phyloP scores from a whole-genome alignment of 2,329 filamentous ascomycete species.

The Aspergillus thermomutatus region DNA sequence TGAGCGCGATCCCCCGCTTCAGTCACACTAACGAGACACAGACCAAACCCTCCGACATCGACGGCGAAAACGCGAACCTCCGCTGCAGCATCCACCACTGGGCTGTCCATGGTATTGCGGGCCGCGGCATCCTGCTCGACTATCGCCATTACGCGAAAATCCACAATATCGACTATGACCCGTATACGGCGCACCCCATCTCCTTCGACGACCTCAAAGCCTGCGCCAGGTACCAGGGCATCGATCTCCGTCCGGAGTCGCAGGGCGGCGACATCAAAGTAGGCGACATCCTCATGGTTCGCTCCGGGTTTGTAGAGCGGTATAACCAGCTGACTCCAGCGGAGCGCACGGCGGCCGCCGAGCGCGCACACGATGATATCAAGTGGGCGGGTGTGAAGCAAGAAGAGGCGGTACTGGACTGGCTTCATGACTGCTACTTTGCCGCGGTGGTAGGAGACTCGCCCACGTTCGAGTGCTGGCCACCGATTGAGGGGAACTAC shows the following conservation, averaged over 20 bases:
- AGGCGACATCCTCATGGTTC: slow-evolving; percentile 65
- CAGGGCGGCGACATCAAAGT: slow-evolving; percentile 55
- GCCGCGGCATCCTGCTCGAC: slow-evolving; percentile 42
- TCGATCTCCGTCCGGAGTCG: slow-evolving; percentile 57
- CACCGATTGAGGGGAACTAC: slow-evolving; percentile 39
- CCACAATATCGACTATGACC: slow-evolving; percentile 50
- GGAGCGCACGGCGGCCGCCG: slow-evolving; percentile 30
- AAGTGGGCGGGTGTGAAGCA: slow-evolving; percentile 51
- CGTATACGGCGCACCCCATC: slow-evolving; percentile 54
- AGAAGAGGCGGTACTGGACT: slow-evolving; percentile 56
- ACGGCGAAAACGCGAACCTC: slow-evolving; percentile 31
- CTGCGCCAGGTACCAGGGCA: slow-evolving; percentile 57
- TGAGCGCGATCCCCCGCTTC: background rate
- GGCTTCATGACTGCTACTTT: slow-evolving; percentile 69
- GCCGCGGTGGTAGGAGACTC: slow-evolving; percentile 63
- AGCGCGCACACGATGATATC: slow-evolving; percentile 37
- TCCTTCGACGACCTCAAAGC: slow-evolving; percentile 54
- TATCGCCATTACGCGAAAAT: slow-evolving; percentile 48
- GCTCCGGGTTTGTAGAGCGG: slow-evolving; percentile 60
- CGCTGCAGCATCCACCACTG: slow-evolving; percentile 44
- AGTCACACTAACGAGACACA: slow-evolving; percentile 9
- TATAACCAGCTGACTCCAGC: slow-evolving; percentile 48
- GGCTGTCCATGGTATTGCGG: slow-evolving; percentile 41
- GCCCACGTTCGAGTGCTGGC: slow-evolving; percentile 62
- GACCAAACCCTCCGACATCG: slow-evolving; percentile 34